Percentiles rank a stretch among this genome's conserved stretches.
phyloP scores from a whole-genome alignment of 805 yeast genomes.

The Saturnispora silvae region DNA sequence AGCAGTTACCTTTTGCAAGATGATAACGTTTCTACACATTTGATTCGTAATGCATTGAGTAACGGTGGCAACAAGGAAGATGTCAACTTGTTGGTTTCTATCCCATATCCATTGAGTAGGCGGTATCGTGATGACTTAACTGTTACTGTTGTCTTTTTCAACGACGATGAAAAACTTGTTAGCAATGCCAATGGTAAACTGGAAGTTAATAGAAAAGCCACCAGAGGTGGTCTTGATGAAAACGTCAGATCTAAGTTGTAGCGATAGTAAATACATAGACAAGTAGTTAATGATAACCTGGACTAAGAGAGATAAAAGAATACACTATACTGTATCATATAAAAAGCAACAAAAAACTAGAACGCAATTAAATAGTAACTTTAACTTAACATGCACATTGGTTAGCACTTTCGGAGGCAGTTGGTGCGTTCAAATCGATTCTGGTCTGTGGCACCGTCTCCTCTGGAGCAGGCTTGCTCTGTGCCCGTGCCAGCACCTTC shows the following conservation, averaged over 20 bases:
- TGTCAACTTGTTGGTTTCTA: constrained; percentile 76
- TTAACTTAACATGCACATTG: constrained; percentile 27
- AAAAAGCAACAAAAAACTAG: too few relatives aligned
- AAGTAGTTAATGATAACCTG: too few relatives aligned
- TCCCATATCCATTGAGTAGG: constrained; percentile 86
- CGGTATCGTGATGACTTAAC: constrained; percentile 92
- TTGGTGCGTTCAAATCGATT: constrained; percentile 30
- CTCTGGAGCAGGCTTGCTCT: background rate
- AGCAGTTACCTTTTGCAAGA: constrained; percentile 59
- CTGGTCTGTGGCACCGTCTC: constrained; percentile 14
- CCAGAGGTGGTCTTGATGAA: constrained; percentile 40
- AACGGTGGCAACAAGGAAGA: constrained; percentile 82
- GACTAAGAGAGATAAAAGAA: background rate
- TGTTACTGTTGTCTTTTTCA: constrained; percentile 87
- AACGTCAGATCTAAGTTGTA: constrained; percentile 39
- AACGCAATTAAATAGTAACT: too few relatives aligned
- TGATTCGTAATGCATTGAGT: constrained; percentile 84
- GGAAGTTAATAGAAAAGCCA: constrained; percentile 47
- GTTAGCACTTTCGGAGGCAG: constrained; percentile 13
- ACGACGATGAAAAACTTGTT: constrained; percentile 42
- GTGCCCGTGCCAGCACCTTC: constrained; percentile 49
- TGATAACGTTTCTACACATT: constrained; percentile 82
- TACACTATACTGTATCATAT: too few relatives aligned
- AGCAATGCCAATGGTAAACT: constrained; percentile 37
- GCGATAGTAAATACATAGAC: too few relatives aligned